phyloP scores from a whole-genome alignment of 345 rosid species.

The Corymbia maculata region DNA sequence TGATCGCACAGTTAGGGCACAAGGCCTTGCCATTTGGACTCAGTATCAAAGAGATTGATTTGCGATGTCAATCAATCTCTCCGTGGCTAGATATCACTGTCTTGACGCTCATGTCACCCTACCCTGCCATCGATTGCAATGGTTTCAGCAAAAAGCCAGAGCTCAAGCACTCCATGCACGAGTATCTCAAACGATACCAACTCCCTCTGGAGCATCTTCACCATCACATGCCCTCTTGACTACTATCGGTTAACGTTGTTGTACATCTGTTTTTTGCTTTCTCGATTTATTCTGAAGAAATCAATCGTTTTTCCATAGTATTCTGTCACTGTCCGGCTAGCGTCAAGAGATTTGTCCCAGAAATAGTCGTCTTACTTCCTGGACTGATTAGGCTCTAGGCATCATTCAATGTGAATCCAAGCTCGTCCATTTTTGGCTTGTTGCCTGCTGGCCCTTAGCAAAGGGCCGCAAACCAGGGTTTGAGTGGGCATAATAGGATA shows the following conservation, averaged over 20 bases:
- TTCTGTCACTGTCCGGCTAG: too few relatives aligned
- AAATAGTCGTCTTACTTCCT: not conserved
- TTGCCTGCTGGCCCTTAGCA: not conserved
- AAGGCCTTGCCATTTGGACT: constrained; percentile 19
- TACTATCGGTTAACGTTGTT: not conserved
- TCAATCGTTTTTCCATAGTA: not conserved
- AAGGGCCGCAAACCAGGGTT: constrained; percentile 10
- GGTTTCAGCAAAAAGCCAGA: not conserved
- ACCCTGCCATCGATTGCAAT: not conserved
- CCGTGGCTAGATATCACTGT: too few relatives aligned
- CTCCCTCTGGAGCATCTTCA: not conserved
- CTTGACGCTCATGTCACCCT: not conserved
- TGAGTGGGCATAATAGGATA: constrained; percentile 16
- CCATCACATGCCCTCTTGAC: not conserved
- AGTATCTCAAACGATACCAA: not conserved
- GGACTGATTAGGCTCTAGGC: not conserved
- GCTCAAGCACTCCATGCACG: not conserved
- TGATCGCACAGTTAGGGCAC: constrained; percentile 23
- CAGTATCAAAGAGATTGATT: constrained; percentile 1
- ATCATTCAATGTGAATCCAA: constrained; percentile 9
- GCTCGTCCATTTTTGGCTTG: constrained; percentile 19
- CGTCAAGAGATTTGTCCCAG: not conserved
- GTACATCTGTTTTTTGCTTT: not conserved
- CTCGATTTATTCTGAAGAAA: too few relatives aligned
- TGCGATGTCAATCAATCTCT: too few relatives aligned